Percentiles rank a stretch among this genome's conserved stretches.
Conservation (phyloP, 108 stramenopile species). For the Cyclotella choctawhatcheeana region DNA sequence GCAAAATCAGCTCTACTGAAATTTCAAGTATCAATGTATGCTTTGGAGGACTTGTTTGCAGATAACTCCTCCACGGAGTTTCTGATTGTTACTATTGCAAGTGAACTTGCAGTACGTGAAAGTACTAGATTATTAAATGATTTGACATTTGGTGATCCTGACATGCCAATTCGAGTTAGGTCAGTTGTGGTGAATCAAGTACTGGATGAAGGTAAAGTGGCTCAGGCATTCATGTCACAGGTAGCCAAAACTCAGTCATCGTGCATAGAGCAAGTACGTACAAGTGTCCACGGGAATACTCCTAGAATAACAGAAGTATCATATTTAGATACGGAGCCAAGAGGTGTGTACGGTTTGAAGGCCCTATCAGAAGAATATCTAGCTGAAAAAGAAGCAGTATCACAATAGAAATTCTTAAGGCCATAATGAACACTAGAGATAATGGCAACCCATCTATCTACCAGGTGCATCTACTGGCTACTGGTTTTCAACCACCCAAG, state of each 20-base stretch:
- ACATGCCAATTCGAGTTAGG: slow-evolving; percentile 86
- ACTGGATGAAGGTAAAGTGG: slow-evolving; percentile 38
- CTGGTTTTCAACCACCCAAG: no score
- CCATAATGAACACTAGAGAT: not conserved
- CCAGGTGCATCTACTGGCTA: no score
- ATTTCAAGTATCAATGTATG: slow-evolving; percentile 91
- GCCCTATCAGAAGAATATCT: slow-evolving; percentile 58
- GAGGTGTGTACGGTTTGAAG: slow-evolving; percentile 88
- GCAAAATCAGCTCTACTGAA: slow-evolving; percentile 77
- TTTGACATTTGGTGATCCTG: slow-evolving; percentile 86
- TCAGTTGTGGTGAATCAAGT: slow-evolving; percentile 91
- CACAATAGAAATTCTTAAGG: not conserved
- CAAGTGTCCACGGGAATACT: slow-evolving; percentile 31
- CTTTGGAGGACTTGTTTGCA: slow-evolving; percentile 88
- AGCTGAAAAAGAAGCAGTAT: not conserved
- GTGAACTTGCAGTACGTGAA: slow-evolving; percentile 88
- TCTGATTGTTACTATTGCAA: slow-evolving; percentile 90
- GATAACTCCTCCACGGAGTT: slow-evolving; percentile 87
- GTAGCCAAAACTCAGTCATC: slow-evolving; percentile 39
- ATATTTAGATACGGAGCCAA: slow-evolving; percentile 83
- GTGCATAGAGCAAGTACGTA: slow-evolving; percentile 29
- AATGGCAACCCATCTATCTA: no score
- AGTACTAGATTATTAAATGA: slow-evolving; percentile 85
- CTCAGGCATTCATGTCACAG: slow-evolving; percentile 34
- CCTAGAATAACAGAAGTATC: slow-evolving; percentile 67